These are phyloP conservation scores for Fusarium poae DNA, from an alignment of 2,329 filamentous ascomycete species.

Conservation along the genomic window DNA sequence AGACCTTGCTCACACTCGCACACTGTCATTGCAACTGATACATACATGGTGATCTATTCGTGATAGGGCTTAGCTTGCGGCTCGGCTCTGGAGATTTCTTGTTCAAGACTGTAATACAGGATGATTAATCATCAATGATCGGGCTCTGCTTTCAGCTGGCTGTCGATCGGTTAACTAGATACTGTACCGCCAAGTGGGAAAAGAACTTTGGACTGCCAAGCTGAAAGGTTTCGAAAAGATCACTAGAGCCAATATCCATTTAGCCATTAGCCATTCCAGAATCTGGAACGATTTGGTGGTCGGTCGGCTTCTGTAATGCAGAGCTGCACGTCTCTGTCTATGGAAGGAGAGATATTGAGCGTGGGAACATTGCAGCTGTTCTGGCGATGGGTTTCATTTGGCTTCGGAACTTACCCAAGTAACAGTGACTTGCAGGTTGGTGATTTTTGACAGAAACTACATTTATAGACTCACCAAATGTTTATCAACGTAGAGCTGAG, in stretches of 20 bases:
- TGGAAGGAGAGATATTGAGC: not conserved
- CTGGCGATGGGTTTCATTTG: not conserved
- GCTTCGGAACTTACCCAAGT: not conserved
- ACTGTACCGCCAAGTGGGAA: not conserved
- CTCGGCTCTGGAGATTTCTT: slow-evolving; percentile 12
- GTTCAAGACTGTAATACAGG: slow-evolving; percentile 5
- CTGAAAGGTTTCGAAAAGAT: not conserved
- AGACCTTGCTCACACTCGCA: slow-evolving; percentile 1
- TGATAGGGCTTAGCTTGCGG: not conserved
- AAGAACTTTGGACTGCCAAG: not conserved
- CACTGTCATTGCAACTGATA: slow-evolving; percentile 3
- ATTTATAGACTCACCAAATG: not conserved
- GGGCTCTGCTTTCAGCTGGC: slow-evolving; percentile 6
- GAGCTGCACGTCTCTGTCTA: not conserved
- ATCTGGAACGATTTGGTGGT: not conserved
- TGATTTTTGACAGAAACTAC: not conserved
- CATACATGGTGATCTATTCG: slow-evolving; percentile 10
- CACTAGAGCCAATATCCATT: not conserved
- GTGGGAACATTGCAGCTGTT: not conserved
- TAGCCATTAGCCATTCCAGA: not conserved
- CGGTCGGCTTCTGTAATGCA: not conserved
- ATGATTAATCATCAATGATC: not conserved
- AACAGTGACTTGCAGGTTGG: not conserved
- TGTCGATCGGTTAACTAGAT: not conserved
- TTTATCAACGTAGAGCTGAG: not conserved